These are phyloP conservation scores for Plantago coronopus DNA, from an alignment of 305 asterid genomes.

Conservation along the genomic window DNA sequence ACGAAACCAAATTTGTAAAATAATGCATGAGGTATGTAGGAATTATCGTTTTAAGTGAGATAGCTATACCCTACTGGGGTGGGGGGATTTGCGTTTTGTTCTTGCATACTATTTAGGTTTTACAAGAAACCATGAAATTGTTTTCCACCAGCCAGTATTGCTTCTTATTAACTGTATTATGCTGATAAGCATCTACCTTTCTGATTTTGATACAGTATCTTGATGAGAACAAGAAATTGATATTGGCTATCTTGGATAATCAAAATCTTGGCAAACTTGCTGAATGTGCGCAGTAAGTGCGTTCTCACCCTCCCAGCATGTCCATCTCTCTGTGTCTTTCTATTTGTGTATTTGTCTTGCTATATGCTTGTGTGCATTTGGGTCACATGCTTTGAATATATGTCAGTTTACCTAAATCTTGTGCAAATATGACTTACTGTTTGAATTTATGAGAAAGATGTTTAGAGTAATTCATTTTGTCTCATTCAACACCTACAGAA, in stretches of 20 bases:
- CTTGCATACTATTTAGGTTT: too few relatives aligned
- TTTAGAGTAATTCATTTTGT: background rate
- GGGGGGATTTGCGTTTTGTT: too few relatives aligned
- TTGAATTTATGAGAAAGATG: background rate
- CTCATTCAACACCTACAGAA: too few relatives aligned
- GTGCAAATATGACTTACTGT: background rate
- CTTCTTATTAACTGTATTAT: background rate
- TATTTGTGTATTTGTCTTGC: background rate
- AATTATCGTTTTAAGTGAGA: too few relatives aligned
- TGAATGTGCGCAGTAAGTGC: constrained; percentile 89
- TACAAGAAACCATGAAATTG: too few relatives aligned
- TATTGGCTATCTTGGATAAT: constrained; percentile 87
- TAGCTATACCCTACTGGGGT: too few relatives aligned
- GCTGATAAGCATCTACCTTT: background rate
- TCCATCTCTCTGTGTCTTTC: background rate
- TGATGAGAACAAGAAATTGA: constrained; percentile 91
- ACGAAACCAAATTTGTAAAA: too few relatives aligned
- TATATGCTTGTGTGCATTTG: background rate
- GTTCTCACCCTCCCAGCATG: constrained; percentile 7
- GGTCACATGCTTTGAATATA: background rate
- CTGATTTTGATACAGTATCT: constrained; percentile 53
- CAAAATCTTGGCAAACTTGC: constrained; percentile 93
- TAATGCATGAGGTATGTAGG: too few relatives aligned
- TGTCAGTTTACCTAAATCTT: background rate
- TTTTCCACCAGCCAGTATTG: too few relatives aligned